Percentiles rank a stretch among this genome's conserved stretches.
phyloP scores from a whole-genome alignment of 2,329 filamentous ascomycete genomes.

The Sporothrix phasma region DNA sequence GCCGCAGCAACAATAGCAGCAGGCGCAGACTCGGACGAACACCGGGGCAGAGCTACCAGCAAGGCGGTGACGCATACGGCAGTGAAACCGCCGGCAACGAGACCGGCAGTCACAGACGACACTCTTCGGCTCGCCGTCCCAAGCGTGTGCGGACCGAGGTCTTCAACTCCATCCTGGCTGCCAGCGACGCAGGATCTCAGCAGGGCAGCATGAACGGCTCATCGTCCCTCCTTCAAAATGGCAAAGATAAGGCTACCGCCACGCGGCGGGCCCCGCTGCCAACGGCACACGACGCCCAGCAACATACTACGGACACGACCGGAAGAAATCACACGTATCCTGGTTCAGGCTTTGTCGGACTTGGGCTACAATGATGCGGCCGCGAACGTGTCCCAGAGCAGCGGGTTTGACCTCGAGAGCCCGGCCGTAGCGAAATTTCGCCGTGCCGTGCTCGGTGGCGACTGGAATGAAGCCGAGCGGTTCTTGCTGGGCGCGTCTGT shows the following conservation, averaged over 20 bases:
- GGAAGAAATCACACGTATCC: slow-evolving; percentile 87
- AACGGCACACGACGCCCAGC: background rate
- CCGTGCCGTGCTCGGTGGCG: slow-evolving; percentile 65
- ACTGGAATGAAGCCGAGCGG: slow-evolving; percentile 77
- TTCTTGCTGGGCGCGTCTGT: slow-evolving; percentile 52
- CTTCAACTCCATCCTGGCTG: slow-evolving; percentile 10
- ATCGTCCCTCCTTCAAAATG: slow-evolving; percentile 31
- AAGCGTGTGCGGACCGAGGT: slow-evolving; percentile 14
- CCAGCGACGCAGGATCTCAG: background rate
- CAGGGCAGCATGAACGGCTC: slow-evolving; percentile 45
- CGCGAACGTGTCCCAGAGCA: slow-evolving; percentile 63
- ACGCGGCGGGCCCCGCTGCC: background rate
- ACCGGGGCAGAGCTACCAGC: background rate
- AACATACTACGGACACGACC: slow-evolving; percentile 72
- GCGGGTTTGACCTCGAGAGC: slow-evolving; percentile 79
- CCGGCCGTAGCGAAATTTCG: slow-evolving; percentile 79
- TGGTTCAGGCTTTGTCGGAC: slow-evolving; percentile 85
- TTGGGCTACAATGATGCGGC: slow-evolving; percentile 78
- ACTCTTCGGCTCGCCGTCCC: background rate
- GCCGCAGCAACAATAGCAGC: too few relatives aligned
- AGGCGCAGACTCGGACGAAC: too few relatives aligned
- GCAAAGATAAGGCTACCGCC: slow-evolving; percentile 20
- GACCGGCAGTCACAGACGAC: background rate
- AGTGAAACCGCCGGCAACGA: background rate
- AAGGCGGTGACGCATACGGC: background rate